These are phyloP conservation scores for Lasiodiplodia theobromae DNA, from an alignment of 2,329 filamentous ascomycete species.

Conservation along the genomic window DNA sequence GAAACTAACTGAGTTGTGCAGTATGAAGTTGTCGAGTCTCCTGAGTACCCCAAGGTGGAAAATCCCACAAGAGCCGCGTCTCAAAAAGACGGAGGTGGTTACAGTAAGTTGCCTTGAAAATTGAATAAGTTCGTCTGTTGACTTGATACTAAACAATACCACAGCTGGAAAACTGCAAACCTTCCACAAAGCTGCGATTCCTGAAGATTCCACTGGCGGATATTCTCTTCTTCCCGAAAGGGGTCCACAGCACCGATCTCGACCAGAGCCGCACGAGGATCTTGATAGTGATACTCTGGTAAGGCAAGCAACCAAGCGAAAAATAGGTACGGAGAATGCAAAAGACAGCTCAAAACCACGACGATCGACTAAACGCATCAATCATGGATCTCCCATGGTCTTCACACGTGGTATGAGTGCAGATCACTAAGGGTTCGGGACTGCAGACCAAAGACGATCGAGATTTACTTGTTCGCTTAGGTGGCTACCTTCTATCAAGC, in stretches of 20 bases:
- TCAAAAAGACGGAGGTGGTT: neutral
- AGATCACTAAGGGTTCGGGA: neutral
- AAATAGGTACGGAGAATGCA: neutral
- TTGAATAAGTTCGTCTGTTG: neutral
- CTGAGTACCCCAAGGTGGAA: neutral
- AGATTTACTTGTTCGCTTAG: neutral
- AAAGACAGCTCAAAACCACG: no score
- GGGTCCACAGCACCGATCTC: neutral
- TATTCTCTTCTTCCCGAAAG: neutral
- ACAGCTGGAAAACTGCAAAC: neutral
- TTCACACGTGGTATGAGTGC: constrained; percentile 6
- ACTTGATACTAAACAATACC: neutral
- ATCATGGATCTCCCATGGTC: neutral
- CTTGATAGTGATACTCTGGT: neutral
- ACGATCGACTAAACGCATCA: neutral
- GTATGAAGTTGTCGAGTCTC: neutral
- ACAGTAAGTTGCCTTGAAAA: neutral
- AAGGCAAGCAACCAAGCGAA: neutral
- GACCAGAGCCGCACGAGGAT: neutral
- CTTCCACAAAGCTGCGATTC: neutral
- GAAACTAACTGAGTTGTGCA: neutral
- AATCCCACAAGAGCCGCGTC: neutral
- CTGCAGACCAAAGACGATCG: neutral
- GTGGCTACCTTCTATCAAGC: neutral
- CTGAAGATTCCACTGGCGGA: neutral